Evolutionary conservation across 371 early-diverging fungal species (phyloP).

Genomic region (Blastocladiella emersonii): DNA sequence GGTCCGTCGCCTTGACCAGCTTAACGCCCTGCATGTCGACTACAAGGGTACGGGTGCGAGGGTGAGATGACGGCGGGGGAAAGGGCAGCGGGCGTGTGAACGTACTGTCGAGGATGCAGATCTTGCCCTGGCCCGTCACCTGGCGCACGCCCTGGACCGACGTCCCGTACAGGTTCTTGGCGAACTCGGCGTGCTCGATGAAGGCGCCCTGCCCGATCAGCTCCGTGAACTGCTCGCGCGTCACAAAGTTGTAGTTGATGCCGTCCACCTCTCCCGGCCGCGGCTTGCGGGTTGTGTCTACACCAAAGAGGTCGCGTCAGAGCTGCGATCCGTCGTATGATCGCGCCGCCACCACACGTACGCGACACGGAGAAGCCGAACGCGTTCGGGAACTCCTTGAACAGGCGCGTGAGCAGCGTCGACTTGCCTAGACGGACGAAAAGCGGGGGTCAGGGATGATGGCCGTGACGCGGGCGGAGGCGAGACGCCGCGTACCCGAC

Average conservation of each 20-base stretch:
- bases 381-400: conserved; percentile 63
- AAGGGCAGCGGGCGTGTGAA: no score
- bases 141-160: conserved; percentile 54
- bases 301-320: background rate
- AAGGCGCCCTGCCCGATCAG: conserved; percentile 67
- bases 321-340: no score
- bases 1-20: conserved; percentile 51
- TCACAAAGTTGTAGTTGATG: conserved; percentile 85
- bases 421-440: no score
- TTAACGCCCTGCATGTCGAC: conserved; percentile 50
- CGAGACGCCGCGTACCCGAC: no score
- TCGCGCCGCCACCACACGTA: no score
- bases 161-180: conserved; percentile 85
- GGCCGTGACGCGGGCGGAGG: no score
- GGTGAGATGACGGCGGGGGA: background rate
- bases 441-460: no score
- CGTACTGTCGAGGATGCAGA: conserved; percentile 60
- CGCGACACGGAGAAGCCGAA: conserved; percentile 95
- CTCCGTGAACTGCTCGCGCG: conserved; percentile 52
- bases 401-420: conserved; percentile 82
- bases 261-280: conserved; percentile 83
- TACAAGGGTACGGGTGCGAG: background rate
- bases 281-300: conserved; percentile 90
- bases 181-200: conserved; percentile 87
- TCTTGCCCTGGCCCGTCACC: conserved; percentile 52